Conservation (phyloP, 106 monocot genomes). For the Dioscorea zingiberensis region DNA sequence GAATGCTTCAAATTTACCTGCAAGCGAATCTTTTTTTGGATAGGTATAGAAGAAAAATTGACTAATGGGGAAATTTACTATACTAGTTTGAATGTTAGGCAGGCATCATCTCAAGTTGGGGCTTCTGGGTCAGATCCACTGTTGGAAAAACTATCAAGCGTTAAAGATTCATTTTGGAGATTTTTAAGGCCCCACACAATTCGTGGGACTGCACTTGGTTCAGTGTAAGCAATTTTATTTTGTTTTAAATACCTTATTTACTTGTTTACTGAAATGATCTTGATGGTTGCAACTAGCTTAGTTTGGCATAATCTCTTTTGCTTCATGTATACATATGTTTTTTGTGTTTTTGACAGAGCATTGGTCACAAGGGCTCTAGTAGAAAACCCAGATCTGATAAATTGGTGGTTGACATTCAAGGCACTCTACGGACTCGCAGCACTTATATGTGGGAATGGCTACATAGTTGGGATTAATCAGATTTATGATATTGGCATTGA, state of each 20-base stretch:
- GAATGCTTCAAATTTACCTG: too few species aligned
- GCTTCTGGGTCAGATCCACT: slow-evolving; percentile 42
- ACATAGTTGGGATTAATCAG: slow-evolving; percentile 97
- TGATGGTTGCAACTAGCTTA: not conserved
- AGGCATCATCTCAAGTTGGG: slow-evolving; percentile 67
- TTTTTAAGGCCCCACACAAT: slow-evolving; percentile 97
- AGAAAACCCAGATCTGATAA: slow-evolving; percentile 81
- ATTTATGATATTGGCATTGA: slow-evolving; percentile 97
- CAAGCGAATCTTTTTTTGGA: too few species aligned
- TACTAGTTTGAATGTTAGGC: slow-evolving; percentile 6
- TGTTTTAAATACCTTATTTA: not conserved
- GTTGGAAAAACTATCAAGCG: slow-evolving; percentile 36
- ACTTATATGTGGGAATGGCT: slow-evolving; percentile 93
- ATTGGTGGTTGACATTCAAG: slow-evolving; percentile 85
- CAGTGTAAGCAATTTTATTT: slow-evolving; percentile 44
- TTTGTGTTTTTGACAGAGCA: slow-evolving; percentile 43
- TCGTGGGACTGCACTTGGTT: slow-evolving; percentile 90
- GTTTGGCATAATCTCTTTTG: not conserved
- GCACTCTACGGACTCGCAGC: slow-evolving; percentile 79
- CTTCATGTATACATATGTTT: not conserved
- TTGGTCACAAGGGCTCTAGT: slow-evolving; percentile 86
- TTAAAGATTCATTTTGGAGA: slow-evolving; percentile 77
- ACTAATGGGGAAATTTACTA: too few species aligned
- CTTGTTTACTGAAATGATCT: not conserved
- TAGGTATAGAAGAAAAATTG: too few species aligned